Evolutionary conservation across 2,329 filamentous ascomycete genomes (phyloP), one percentile per base, ranked within the genome.

Genomic region (Lomentospora prolificans): DNA sequence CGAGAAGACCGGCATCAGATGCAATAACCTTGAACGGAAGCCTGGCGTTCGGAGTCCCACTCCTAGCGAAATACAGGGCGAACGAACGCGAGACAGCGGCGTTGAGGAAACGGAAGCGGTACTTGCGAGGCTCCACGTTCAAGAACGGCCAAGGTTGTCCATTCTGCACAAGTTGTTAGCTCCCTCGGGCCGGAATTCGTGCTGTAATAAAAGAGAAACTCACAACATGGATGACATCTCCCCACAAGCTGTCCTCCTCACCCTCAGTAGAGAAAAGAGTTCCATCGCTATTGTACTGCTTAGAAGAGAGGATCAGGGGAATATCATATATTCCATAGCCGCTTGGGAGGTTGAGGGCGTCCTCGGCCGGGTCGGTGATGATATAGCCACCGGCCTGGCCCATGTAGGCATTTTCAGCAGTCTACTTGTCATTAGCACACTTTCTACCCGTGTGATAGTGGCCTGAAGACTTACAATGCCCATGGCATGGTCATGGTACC

Each of bases 61-160:
- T 68, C 30, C 63, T 60, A 17, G 62, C 69, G 46, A 80, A 72
- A 61, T 74, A 78, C 7, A 82, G 65, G 14, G 70, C 65, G 57
- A 77, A 81, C 14, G 72, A 70, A 50, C 75, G 65, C 25, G 70
- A 74, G 53, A 78, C 61, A n/a, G 74, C 70, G 9, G 74, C 72
- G 63, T 82, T 74, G 25, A 80, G 70, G 55, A 82, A 62, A 2
- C 80, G 69, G 60, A 84, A 74, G 19, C 79, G 76, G 64, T 84
- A 83, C 64, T 82, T 83, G 62, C 80, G 74, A 5, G 78, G 79
- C 64, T 84, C 76, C 3, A 82, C 79, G n/a, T 74, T 70, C 8
- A 81, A 60, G 59, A 72, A 82, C 2, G 80, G 80, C 80, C 80
- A 84, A 2, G 80, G 80, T 58, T 79, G 74, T 2, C 76, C 76